Conservation (phyloP, 1,284 basidiomycete species). For the Inonotus hispidus region DNA sequence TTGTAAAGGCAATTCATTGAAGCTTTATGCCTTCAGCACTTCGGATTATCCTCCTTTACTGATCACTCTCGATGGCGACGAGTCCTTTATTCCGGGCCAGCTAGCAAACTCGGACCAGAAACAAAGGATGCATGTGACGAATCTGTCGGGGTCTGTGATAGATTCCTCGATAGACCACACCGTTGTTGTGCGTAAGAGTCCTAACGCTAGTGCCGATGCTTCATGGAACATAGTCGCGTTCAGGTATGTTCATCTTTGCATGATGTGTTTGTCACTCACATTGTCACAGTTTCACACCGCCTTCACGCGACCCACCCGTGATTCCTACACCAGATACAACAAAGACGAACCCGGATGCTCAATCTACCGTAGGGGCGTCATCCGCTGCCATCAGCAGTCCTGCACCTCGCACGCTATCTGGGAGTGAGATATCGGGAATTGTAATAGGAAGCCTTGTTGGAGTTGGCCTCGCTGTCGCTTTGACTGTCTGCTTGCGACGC, state of each 20-base stretch:
- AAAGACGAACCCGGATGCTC: background rate
- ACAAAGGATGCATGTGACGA: background rate
- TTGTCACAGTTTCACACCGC: background rate
- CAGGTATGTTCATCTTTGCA: background rate
- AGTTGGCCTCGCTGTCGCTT: background rate
- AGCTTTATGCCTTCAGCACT: background rate
- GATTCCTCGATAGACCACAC: background rate
- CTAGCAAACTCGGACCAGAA: background rate
- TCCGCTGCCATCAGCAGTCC: background rate
- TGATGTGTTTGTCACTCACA: background rate
- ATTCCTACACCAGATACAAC: background rate
- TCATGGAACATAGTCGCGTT: constrained; percentile 1
- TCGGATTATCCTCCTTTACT: background rate
- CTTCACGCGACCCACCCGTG: background rate
- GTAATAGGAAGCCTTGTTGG: background rate
- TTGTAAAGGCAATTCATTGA: background rate
- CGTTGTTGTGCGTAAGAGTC: background rate
- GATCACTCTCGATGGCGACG: background rate
- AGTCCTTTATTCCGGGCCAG: background rate
- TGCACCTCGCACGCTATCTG: background rate
- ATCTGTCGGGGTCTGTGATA: background rate
- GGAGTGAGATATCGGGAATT: background rate
- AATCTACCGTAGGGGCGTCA: background rate
- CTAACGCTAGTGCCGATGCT: background rate
- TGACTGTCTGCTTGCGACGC: background rate